Conservation (phyloP, 1,284 basidiomycete genomes). For the Ustilago nuda region DNA sequence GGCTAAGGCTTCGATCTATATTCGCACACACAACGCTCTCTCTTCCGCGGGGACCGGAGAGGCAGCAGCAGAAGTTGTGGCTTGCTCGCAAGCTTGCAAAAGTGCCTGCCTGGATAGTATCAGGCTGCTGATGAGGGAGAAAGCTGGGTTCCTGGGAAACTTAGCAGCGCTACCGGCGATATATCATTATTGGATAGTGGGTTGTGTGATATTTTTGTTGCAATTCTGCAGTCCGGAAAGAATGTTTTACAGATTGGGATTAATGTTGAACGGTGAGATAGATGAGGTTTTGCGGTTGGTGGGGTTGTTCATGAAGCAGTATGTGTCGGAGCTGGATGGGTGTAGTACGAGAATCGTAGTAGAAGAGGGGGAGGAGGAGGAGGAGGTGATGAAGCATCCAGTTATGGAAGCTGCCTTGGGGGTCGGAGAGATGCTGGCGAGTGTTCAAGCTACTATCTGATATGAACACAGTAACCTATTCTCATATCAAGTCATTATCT, state of each 20-base stretch:
- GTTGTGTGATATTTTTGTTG: conserved; percentile 15
- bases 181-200: conserved; percentile 24
- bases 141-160: conserved; percentile 2
- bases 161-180: conserved; percentile 28
- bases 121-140: neutral
- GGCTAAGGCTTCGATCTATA: conserved; percentile 11
- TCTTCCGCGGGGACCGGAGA: no score
- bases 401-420: conserved; percentile 19
- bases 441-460: conserved; percentile 19
- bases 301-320: conserved; percentile 14
- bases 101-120: conserved; percentile 23
- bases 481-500: neutral
- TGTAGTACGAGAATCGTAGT: conserved; percentile 5
- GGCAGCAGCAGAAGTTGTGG: neutral
- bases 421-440: conserved; percentile 11
- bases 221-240: conserved; percentile 13
- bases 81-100: conserved; percentile 4
- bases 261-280: conserved; percentile 17
- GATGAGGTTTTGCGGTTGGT: conserved; percentile 13
- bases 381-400: conserved; percentile 19
- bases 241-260: conserved; percentile 14
- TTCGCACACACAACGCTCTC: conserved; percentile 1
- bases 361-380: neutral
- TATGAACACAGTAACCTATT: neutral
- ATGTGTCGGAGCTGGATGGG: conserved; percentile 13